Evolutionary conservation across 106 monocot species (phyloP), one percentile per base, ranked within the genome.

Genomic region (Dendrobium huoshanense): DNA sequence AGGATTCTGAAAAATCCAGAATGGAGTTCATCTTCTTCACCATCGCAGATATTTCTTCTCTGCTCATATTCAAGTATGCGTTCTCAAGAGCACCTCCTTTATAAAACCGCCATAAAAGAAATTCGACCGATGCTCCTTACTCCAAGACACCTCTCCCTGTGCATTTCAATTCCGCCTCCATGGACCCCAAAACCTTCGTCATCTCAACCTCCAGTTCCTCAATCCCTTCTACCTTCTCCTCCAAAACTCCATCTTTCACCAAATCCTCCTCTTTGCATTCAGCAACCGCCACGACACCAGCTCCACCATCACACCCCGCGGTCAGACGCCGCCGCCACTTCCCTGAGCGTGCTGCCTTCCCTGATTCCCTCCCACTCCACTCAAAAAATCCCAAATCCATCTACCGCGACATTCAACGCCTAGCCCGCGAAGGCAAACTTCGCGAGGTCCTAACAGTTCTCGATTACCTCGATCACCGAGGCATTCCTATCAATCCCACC

Each of bases 381-480:
- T 82, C 86, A 75, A 92, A 93, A 82, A 87, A 91, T 85, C 92
- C 98, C 7, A 85, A 83, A 56, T 68, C 78, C 76, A 43, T 93
- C 81, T 80, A 78, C 89, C 49, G 79, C 9, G 86, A 89, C 79
- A 79, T 98, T 84, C 81, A 81, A 18, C 73, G 79, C 75, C 73
- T 99, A 79, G 88, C 95, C 47, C 80, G 84, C 25, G 84, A 78
- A 73, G 80, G 81, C 78, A 80, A 83, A 10, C 84, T 99, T 84
- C 59, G 61, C 17, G 82, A 88, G 19, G 85, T 89, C 51, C 93
- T 99, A 78, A 42, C 87, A 55, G 59, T 95, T 83, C 98, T 95
- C 76, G 98, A 99, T 80, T 91, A 99, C 87, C 87, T 95, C 84
- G 85, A 90, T 72, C 84, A 79, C 80, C 82, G 85, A 18, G 92